phyloP scores from a whole-genome alignment of 305 asterid genomes.

The Plantago lanceolata region DNA sequence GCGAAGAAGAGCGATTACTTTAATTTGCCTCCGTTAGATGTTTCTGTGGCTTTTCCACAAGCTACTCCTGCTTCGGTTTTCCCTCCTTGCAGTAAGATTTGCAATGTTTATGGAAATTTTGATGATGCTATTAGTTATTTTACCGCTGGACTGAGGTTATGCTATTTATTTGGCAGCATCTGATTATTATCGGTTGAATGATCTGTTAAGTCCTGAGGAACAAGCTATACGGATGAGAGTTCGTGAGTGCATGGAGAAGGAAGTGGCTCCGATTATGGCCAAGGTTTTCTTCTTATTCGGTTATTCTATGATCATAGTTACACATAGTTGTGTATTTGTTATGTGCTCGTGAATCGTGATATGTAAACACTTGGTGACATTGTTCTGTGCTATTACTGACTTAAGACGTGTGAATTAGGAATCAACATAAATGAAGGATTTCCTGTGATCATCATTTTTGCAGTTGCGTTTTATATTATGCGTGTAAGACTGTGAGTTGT shows the following conservation, averaged over 20 bases:
- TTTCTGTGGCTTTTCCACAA: constrained; percentile 84
- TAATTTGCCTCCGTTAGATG: constrained; percentile 72
- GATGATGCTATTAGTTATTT: not conserved
- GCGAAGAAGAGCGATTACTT: constrained; percentile 62
- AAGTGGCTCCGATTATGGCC: constrained; percentile 68
- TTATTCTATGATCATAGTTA: not conserved
- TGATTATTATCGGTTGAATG: constrained; percentile 59
- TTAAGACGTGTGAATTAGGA: not conserved
- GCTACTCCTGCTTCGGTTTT: constrained; percentile 92
- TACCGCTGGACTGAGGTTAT: not conserved
- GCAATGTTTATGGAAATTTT: not conserved
- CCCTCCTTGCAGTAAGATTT: constrained; percentile 67
- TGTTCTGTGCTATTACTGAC: not conserved
- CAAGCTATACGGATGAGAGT: constrained; percentile 54
- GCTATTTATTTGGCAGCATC: constrained; percentile 40
- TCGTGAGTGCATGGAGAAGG: constrained; percentile 61
- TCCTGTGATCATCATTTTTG: not conserved
- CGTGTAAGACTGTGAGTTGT: too few relatives aligned
- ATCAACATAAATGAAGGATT: too few relatives aligned
- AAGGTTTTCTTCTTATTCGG: constrained; percentile 35
- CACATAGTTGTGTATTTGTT: not conserved
- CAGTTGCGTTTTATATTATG: not conserved
- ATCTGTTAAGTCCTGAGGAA: constrained; percentile 60
- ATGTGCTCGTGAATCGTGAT: not conserved
- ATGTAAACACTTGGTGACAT: not conserved